phyloP scores from a whole-genome alignment of 1,284 basidiomycete species.

The Rhodotorula sp. region DNA sequence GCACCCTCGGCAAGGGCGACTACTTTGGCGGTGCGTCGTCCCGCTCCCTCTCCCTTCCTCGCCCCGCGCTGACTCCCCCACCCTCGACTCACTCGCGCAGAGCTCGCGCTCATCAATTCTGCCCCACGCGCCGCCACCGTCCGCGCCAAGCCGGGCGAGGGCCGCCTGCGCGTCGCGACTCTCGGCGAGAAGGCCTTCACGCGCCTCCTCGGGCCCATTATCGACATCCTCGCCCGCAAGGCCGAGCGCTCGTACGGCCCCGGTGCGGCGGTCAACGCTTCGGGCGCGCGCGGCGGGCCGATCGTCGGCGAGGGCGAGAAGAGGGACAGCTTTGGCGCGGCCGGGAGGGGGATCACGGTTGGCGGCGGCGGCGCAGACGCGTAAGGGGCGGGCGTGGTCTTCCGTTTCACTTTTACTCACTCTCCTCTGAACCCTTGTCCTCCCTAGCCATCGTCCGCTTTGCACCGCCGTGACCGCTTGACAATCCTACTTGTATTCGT shows the following conservation, averaged over 20 bases:
- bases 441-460: background rate
- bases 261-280: constrained; percentile 16
- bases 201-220: constrained; percentile 83
- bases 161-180: constrained; percentile 83
- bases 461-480: no score
- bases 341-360: constrained; percentile 18
- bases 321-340: constrained; percentile 21
- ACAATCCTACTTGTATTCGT: no score
- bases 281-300: background rate
- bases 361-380: constrained; percentile 7
- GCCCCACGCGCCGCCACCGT: constrained; percentile 92
- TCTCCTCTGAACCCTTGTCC: background rate
- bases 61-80: background rate
- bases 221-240: constrained; percentile 66
- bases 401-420: background rate
- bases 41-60: constrained; percentile 2
- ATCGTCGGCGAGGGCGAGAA: constrained; percentile 20
- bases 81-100: constrained; percentile 53
- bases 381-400: background rate
- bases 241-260: constrained; percentile 40
- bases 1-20: constrained; percentile 80
- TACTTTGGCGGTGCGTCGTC: constrained; percentile 84
- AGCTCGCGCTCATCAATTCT: constrained; percentile 78
- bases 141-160: constrained; percentile 62
- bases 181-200: constrained; percentile 94